phyloP scores from a whole-genome alignment of 2,329 filamentous ascomycete species.

The Talaromyces islandicus region DNA sequence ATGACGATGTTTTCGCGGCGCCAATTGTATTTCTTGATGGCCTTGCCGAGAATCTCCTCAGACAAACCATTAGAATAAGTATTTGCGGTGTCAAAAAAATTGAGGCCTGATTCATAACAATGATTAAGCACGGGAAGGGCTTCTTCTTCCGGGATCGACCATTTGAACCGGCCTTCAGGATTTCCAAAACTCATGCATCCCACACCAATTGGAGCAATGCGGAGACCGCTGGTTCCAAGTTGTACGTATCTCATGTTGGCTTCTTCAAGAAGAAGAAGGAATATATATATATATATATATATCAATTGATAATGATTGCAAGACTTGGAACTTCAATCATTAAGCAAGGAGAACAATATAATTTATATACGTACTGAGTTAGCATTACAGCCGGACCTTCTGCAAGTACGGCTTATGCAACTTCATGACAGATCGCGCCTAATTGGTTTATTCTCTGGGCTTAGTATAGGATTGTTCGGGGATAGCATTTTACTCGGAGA shows the following conservation, averaged over 20 bases:
- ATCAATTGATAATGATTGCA: too few species aligned
- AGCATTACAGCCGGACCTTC: too few species aligned
- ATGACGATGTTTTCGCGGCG: conserved; percentile 54
- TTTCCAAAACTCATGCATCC: not conserved
- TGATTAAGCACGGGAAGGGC: not conserved
- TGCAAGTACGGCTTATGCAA: too few species aligned
- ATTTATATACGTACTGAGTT: too few species aligned
- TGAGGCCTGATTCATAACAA: not conserved
- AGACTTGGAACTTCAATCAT: too few species aligned
- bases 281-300: too few species aligned
- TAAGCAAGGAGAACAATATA: too few species aligned
- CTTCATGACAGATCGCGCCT: too few species aligned
- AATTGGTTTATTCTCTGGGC: too few species aligned
- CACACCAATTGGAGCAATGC: not conserved
- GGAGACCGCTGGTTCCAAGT: not conserved
- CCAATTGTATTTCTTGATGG: conserved; percentile 54
- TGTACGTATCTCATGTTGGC: not conserved
- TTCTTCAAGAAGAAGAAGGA: too few species aligned
- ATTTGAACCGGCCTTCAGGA: not conserved
- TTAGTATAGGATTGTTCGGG: too few species aligned
- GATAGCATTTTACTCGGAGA: too few species aligned
- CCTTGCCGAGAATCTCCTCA: conserved; percentile 50
- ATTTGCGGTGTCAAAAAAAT: conserved; percentile 28
- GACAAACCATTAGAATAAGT: conserved; percentile 53
- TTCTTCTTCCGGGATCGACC: not conserved